These are phyloP conservation scores for Lepidium sativum DNA, from an alignment of 345 rosid species.

Conservation along the genomic window DNA sequence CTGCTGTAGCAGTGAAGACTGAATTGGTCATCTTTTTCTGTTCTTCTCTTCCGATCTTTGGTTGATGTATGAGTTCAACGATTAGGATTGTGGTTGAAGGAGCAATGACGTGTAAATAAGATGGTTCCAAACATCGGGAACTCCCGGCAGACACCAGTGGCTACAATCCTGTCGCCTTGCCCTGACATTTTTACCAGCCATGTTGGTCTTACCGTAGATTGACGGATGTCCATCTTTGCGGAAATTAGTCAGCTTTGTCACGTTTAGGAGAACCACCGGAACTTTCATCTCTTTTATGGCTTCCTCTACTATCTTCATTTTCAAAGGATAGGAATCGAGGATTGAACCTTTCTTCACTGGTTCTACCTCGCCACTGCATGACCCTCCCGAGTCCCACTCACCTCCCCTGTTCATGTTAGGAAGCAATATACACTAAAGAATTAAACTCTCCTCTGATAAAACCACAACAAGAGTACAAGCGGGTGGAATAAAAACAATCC, in stretches of 20 bases:
- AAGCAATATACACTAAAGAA: background rate
- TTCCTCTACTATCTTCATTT: slow-evolving; percentile 89
- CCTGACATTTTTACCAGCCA: slow-evolving; percentile 33
- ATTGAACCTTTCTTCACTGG: slow-evolving; percentile 56
- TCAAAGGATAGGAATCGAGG: slow-evolving; percentile 57
- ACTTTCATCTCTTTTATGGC: slow-evolving; percentile 47
- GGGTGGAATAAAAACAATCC: background rate
- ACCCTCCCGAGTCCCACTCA: slow-evolving; percentile 94
- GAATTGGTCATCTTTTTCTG: background rate
- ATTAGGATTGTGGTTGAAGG: slow-evolving; percentile 22
- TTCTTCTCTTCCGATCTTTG: background rate
- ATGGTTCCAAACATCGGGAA: slow-evolving; percentile 95
- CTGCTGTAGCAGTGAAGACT: background rate
- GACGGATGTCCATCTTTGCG: slow-evolving; percentile 96
- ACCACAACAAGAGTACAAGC: background rate
- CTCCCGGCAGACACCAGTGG: slow-evolving; percentile 97
- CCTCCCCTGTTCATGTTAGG: slow-evolving; percentile 57
- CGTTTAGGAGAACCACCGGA: slow-evolving; percentile 62
- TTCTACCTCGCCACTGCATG: slow-evolving; percentile 68
- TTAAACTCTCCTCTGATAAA: background rate
- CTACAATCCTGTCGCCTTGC: slow-evolving; percentile 75
- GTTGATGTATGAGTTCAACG: background rate
- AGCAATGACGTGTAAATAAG: slow-evolving; percentile 63
- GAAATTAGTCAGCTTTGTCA: slow-evolving; percentile 77
- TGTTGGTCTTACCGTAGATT: slow-evolving; percentile 49